Evolutionary conservation across 2,329 filamentous ascomycete species (phyloP).

Genomic region (Truncatella angustata): DNA sequence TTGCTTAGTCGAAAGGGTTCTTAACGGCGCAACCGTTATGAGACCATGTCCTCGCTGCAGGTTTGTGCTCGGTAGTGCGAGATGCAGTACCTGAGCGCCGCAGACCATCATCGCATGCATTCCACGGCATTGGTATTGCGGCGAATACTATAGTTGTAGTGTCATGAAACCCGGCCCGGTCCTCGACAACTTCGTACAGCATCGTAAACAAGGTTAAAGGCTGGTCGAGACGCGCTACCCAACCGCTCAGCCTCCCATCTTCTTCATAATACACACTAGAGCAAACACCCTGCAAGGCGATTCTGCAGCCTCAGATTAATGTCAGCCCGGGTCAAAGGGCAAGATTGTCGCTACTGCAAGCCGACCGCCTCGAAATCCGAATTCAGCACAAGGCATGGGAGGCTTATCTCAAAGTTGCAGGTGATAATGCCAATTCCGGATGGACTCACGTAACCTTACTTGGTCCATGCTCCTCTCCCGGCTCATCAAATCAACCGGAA

Average conservation of each 20-base stretch:
- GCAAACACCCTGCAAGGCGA: background rate
- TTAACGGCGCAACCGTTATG: too few species aligned
- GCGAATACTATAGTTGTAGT: background rate
- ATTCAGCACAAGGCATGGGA: background rate
- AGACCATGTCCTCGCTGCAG: too few species aligned
- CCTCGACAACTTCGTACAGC: background rate
- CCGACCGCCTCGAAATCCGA: background rate
- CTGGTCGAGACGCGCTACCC: background rate
- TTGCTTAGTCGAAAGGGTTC: too few species aligned
- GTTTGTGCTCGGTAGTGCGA: background rate
- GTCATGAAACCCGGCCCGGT: background rate
- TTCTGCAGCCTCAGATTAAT: background rate
- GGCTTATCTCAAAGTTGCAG: background rate
- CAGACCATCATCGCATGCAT: too few species aligned
- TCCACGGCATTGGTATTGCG: background rate
- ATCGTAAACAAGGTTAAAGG: slow-evolving; percentile 5
- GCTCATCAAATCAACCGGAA: background rate
- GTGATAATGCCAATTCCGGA: background rate
- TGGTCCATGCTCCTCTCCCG: background rate
- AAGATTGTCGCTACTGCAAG: background rate
- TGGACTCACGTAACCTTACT: too few species aligned
- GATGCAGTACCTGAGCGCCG: too few species aligned
- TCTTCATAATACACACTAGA: too few species aligned
- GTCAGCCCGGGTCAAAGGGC: background rate
- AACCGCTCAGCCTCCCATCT: background rate